Conservation (phyloP, 371 early-diverging fungal genomes). For the Umbelopsis sp. region DNA sequence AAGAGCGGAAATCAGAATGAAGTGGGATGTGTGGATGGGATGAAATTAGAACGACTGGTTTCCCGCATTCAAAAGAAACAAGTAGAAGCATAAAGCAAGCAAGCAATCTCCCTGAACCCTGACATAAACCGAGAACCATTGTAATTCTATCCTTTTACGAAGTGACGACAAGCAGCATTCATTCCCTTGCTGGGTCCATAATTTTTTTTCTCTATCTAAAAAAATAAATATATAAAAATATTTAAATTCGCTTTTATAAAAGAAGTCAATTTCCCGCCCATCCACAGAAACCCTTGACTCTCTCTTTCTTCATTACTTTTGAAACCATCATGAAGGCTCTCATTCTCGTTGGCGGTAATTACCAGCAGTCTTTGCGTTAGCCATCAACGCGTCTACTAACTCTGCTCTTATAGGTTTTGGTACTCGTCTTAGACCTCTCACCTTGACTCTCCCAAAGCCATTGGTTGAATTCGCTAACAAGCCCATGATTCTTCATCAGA, state of each 20-base stretch:
- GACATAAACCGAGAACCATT: too few relatives aligned
- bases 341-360: constrained; percentile 97
- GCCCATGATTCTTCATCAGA: constrained; percentile 99
- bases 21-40: background rate
- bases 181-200: background rate
- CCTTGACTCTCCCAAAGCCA: constrained; percentile 98
- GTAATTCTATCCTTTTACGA: background rate
- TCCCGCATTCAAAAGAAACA: background rate
- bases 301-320: constrained; percentile 18
- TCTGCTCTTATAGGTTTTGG: constrained; percentile 85
- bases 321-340: constrained; percentile 88
- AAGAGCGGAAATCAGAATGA: background rate
- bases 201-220: background rate
- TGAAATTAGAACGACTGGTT: constrained; percentile 6
- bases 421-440: constrained; percentile 98
- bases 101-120: background rate
- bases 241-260: background rate
- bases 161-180: background rate
- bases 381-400: background rate
- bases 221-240: background rate
- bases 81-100: background rate
- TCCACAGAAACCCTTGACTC: constrained; percentile 2
- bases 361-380: background rate
- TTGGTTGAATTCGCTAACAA: constrained; percentile 99
- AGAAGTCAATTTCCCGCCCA: background rate